Percentiles rank a stretch among this genome's conserved stretches.
phyloP scores from a whole-genome alignment of 495 filamentous ascomycete species.

The Hypoxylon fragiforme region DNA sequence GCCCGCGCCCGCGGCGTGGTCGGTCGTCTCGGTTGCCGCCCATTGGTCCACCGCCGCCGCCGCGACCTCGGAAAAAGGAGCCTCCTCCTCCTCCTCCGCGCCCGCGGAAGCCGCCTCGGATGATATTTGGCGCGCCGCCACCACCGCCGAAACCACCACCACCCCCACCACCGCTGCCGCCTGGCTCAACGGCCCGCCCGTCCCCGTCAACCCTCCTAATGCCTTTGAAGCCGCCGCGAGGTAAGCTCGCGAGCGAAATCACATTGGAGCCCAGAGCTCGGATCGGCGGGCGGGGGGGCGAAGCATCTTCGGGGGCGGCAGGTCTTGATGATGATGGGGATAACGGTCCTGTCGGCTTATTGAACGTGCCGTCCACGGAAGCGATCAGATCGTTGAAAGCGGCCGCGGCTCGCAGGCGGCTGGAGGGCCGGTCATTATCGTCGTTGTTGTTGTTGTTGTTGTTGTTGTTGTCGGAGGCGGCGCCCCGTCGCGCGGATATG shows the following conservation, averaged over 20 bases:
- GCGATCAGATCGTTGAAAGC: constrained; percentile 25
- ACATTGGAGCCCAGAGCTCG: constrained; percentile 31
- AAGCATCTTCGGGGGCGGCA: too few relatives aligned
- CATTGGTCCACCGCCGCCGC: not conserved
- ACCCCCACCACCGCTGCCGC: not conserved
- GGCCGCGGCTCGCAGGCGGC: constrained; percentile 17
- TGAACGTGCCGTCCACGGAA: not conserved
- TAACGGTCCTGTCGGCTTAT: too few relatives aligned
- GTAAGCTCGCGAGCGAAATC: constrained; percentile 7
- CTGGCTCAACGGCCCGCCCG: not conserved
- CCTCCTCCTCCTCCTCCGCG: constrained; percentile 11
- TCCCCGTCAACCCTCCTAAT: too few relatives aligned
- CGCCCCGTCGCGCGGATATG: constrained; percentile 31
- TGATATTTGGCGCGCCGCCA: constrained; percentile 9
- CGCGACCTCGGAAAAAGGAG: not conserved
- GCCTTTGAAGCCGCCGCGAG: not conserved
- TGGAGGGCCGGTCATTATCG: constrained; percentile 2
- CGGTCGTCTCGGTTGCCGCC: constrained; percentile 16
- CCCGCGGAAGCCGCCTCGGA: constrained; percentile 29
- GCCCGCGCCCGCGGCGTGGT: constrained; percentile 12
- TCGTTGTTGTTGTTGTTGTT: constrained; percentile 5
- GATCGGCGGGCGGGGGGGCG: constrained; percentile 20
- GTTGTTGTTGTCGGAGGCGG: too few relatives aligned
- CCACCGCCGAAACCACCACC: not conserved
- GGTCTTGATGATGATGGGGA: too few relatives aligned